Evolutionary conservation across 495 filamentous ascomycete species (phyloP).

Genomic region (Neurospora africana): DNA sequence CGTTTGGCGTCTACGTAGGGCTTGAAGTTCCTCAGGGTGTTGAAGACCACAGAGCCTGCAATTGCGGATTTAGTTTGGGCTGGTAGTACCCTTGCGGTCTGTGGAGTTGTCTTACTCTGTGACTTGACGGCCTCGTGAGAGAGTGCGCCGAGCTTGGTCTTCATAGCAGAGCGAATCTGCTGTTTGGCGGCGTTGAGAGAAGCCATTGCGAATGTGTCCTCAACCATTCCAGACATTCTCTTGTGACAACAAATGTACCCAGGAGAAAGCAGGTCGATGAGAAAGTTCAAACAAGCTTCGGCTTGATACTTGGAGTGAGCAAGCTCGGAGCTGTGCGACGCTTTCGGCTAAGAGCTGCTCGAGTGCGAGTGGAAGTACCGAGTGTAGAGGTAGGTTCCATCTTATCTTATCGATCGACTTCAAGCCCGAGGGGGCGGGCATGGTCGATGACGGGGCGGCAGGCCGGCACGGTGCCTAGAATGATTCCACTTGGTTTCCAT

Average conservation of each 20-base stretch:
- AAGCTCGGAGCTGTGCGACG: not conserved
- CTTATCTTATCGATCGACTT: not conserved
- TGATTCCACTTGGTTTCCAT: not conserved
- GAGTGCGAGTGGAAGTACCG: not conserved
- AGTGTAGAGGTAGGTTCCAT: not conserved
- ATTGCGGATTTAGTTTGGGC: conserved; percentile 1
- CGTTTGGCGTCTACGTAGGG: conserved; percentile 58
- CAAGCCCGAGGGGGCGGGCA: not conserved
- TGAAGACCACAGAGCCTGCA: conserved; percentile 49
- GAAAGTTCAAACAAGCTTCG: not conserved
- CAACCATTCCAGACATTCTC: conserved; percentile 2
- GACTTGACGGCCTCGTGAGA: conserved; percentile 43
- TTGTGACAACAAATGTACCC: not conserved
- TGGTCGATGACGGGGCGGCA: not conserved
- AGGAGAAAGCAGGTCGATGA: not conserved
- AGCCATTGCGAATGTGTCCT: conserved; percentile 13
- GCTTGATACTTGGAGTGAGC: not conserved
- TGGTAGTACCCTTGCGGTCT: not conserved
- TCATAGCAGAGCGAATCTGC: conserved; percentile 60
- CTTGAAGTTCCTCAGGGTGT: conserved; percentile 40
- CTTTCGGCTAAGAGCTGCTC: not conserved
- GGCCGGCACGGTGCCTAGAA: not conserved
- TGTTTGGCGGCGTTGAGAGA: conserved; percentile 50
- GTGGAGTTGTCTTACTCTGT: conserved; percentile 49
- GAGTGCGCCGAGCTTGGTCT: conserved; percentile 46